Percentiles rank a stretch among this genome's conserved stretches.
phyloP scores from a whole-genome alignment of 805 yeast genomes.

The Wickerhamiella slavikovae region DNA sequence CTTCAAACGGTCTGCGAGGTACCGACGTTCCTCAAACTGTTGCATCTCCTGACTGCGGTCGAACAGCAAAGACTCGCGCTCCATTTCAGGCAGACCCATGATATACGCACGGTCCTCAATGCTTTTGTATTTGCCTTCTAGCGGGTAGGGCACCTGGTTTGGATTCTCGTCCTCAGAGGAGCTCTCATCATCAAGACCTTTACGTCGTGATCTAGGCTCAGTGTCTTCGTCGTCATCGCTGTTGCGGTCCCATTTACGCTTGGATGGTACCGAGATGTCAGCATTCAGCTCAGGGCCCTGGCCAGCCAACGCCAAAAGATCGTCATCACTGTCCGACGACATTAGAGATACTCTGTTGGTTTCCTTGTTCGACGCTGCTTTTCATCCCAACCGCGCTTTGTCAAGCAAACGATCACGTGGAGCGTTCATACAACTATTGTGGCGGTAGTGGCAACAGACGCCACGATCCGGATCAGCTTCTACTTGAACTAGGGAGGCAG shows the following conservation, averaged over 20 bases:
- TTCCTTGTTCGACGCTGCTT: too few relatives aligned
- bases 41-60: conserved; percentile 89
- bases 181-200: conserved; percentile 1
- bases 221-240: conserved; percentile 6
- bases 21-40: conserved; percentile 62
- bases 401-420: too few relatives aligned
- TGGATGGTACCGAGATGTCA: too few relatives aligned
- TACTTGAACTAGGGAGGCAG: too few relatives aligned
- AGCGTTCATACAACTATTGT: too few relatives aligned
- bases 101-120: conserved; percentile 46
- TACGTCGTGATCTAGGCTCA: neutral
- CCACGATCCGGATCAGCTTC: too few relatives aligned
- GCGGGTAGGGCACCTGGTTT: conserved; percentile 56
- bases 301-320: conserved; percentile 88
- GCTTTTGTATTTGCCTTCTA: conserved; percentile 78
- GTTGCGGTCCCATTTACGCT: too few relatives aligned
- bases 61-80: conserved; percentile 74
- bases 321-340: conserved; percentile 50
- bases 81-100: conserved; percentile 62
- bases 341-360: too few relatives aligned
- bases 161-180: conserved; percentile 12
- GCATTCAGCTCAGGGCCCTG: too few relatives aligned
- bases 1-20: conserved; percentile 52
- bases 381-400: too few relatives aligned
- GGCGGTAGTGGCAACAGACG: too few relatives aligned